phyloP scores from a whole-genome alignment of 192 early-diverging fungal genomes.

The Phlyctochytrium arcticum region DNA sequence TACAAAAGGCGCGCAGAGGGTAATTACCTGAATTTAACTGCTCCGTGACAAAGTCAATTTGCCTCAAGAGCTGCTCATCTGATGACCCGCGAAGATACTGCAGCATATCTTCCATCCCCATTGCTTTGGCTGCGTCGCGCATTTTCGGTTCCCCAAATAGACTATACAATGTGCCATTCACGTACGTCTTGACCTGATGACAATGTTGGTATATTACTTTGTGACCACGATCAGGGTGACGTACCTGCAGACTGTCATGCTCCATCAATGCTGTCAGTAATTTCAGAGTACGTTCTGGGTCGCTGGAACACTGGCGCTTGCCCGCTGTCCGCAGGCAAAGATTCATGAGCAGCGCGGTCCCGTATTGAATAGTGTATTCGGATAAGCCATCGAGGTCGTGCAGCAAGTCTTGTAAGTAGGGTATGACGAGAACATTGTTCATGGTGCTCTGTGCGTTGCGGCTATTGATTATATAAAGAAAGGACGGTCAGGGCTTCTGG shows the following conservation, averaged over 20 bases:
- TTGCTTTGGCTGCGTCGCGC: constrained; percentile 26
- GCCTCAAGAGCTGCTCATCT: constrained; percentile 36
- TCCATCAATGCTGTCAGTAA: constrained; percentile 38
- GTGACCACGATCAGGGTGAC: background rate
- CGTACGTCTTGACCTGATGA: constrained; percentile 45
- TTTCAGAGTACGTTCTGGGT: constrained; percentile 22
- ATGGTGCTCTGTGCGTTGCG: constrained; percentile 39
- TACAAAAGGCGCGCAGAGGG: background rate
- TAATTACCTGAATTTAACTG: constrained; percentile 17
- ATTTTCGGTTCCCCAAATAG: constrained; percentile 38
- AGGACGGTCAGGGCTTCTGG: background rate
- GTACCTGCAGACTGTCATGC: constrained; percentile 40
- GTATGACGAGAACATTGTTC: constrained; percentile 34
- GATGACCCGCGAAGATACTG: constrained; percentile 20
- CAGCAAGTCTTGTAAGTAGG: constrained; percentile 32
- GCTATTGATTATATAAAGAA: constrained; percentile 9
- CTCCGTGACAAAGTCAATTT: constrained; percentile 48
- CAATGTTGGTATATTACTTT: background rate
- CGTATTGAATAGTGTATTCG: constrained; percentile 45
- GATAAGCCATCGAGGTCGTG: constrained; percentile 27
- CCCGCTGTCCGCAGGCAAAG: constrained; percentile 44
- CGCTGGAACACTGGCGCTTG: constrained; percentile 27
- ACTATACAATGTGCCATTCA: constrained; percentile 48
- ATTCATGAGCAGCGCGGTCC: constrained; percentile 50
- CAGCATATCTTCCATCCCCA: constrained; percentile 41